Conservation (phyloP, 225 moss, liverwort and hornwort species). For the Climacium dendroides region DNA sequence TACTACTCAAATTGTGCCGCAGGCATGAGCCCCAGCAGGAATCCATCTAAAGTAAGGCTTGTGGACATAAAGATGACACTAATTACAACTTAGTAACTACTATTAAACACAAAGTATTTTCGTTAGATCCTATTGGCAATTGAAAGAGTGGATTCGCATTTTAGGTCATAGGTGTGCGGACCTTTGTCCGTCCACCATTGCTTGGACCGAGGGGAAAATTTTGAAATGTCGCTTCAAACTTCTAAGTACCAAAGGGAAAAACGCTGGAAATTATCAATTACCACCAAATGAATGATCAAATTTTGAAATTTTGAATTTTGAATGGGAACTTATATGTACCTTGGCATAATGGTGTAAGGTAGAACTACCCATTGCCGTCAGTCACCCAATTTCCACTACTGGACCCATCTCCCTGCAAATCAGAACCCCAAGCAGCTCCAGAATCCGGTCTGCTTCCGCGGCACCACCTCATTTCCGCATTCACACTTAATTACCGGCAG, state of each 20-base stretch:
- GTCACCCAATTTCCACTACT: not conserved
- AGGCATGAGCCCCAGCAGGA: not conserved
- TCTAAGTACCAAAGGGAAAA: not conserved
- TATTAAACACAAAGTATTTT: not conserved
- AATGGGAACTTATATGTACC: not conserved
- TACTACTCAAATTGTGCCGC: not conserved
- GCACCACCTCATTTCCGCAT: not conserved
- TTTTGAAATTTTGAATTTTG: no score
- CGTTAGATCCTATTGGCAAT: not conserved
- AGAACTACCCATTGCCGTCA: not conserved
- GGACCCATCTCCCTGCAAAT: not conserved
- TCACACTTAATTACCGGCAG: accelerated
- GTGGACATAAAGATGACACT: not conserved
- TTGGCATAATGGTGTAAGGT: not conserved
- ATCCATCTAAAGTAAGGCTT: not conserved
- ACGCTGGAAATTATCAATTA: not conserved
- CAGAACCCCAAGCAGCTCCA: not conserved
- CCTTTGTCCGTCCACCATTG: not conserved
- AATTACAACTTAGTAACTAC: not conserved
- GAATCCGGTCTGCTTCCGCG: not conserved
- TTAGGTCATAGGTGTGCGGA: not conserved
- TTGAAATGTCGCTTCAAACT: not conserved
- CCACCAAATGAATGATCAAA: not conserved
- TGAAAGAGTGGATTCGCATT: not conserved
- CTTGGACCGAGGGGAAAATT: not conserved